Evolutionary conservation across 2,329 filamentous ascomycete genomes (phyloP).

Genomic region (Verticillium longisporum): DNA sequence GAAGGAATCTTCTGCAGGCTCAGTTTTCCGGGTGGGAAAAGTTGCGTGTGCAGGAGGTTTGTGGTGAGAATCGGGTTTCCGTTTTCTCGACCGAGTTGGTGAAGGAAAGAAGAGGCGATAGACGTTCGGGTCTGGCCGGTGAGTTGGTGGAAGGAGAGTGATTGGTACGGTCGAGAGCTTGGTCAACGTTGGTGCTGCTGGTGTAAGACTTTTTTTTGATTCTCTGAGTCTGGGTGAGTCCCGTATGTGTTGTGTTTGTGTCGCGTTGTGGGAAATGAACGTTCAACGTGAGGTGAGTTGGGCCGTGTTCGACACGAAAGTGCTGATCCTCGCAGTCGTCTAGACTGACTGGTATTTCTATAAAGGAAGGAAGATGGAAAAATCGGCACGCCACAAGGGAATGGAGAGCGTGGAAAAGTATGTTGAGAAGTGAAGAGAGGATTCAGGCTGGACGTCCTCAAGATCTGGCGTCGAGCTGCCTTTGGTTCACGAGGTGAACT

Average conservation of each 20-base stretch:
- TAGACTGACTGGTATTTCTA: not conserved
- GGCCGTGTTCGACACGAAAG: not conserved
- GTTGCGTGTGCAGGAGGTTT: not conserved
- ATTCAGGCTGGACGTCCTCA: not conserved
- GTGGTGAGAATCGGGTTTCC: not conserved
- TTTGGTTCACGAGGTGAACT: not conserved
- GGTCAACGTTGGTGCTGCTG: not conserved
- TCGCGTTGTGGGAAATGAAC: slow-evolving; percentile 6
- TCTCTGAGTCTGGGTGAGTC: not conserved
- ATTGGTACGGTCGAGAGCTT: slow-evolving; percentile 1
- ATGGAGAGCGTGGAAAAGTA: slow-evolving; percentile 1
- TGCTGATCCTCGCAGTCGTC: slow-evolving; percentile 1
- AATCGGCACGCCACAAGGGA: slow-evolving; percentile 7
- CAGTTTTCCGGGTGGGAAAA: not conserved
- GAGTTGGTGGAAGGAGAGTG: slow-evolving; percentile 9
- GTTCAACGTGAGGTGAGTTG: slow-evolving; percentile 8
- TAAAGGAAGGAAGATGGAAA: slow-evolving; percentile 1
- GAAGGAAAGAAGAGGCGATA: not conserved
- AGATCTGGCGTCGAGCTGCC: not conserved
- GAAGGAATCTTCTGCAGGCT: not conserved
- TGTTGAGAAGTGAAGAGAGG: slow-evolving; percentile 2
- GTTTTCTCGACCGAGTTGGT: not conserved
- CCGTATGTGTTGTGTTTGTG: slow-evolving; percentile 1
- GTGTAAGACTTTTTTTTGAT: not conserved
- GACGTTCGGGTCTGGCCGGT: not conserved